Base-by-base conservation (phyloP, 352 stramenopile genomes). In the Phytophthora citrophthora region DNA sequence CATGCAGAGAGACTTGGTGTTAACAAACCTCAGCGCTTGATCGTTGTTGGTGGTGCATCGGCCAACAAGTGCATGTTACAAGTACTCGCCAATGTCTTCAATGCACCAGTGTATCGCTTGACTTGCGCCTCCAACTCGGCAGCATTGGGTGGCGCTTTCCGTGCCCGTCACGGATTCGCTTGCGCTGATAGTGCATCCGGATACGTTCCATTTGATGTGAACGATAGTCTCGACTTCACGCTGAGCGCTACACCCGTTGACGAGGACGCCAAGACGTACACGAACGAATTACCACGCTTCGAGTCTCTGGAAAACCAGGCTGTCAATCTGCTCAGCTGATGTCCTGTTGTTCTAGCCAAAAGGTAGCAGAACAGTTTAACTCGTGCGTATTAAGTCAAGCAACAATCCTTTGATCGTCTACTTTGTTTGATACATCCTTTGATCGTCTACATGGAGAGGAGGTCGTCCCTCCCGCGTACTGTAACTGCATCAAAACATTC, bases 21-120 rank as follows among this genome's bases (percentile, higher is more conserved):
- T 39, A 76, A 55, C 39, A 73, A 79, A 4, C 66, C 72, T 1
- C 41, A 76, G 36, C 78, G 81, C n/a, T 62, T 93, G 31, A 84
- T 93, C 51, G 78, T 88, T 7, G 83, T 86, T 15, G 81, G 81
- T 7, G 81, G 84, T 12, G 81, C 79, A 0, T 79, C 84, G 1
- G 68, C 71, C n/a, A 91, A 90, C 69, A 52, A 65, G 41, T 64
- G 61, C 20, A 70, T 93, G 44, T 43, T 90, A 9, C 79, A 93
- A 67, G 70, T 86, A 10, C 70, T 90, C 8, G 80, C 81, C 1
- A 76, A 86, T 56, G 69, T 90, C 38, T 88, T 88, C 57, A 71
- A 83, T n/a, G 61, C 76, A 6, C 74, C 74, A 6, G 78, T 85
- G 36, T 86, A 83, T 44, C 63, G 77, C 15, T 69, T 86, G 26